Conservation (phyloP, 1,284 basidiomycete genomes). For the Leccinum subatratum region DNA sequence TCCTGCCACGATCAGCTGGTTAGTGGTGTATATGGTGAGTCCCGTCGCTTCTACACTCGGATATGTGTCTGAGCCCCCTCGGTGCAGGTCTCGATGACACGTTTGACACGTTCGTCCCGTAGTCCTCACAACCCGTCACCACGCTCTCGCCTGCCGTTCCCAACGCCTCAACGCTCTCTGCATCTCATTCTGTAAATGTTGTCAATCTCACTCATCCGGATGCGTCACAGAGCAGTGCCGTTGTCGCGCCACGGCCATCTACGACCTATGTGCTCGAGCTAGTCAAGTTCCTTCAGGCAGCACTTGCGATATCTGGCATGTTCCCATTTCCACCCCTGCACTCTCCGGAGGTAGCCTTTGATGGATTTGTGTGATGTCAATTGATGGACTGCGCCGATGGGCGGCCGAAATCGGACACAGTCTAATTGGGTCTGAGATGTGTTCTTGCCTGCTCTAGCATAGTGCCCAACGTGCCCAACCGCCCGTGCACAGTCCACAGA, state of each 20-base stretch:
- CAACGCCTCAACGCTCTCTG: constrained; percentile 15
- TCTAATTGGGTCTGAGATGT: constrained; percentile 58
- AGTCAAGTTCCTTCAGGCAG: constrained; percentile 66
- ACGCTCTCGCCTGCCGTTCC: constrained; percentile 28
- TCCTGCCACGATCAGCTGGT: no score
- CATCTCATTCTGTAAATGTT: constrained; percentile 19
- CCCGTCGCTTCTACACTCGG: no score
- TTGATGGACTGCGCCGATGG: constrained; percentile 67
- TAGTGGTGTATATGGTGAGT: no score
- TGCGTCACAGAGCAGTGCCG: constrained; percentile 14
- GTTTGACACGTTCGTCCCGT: no score
- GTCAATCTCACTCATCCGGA: constrained; percentile 13
- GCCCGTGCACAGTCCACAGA: constrained; percentile 54
- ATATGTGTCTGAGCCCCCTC: no score
- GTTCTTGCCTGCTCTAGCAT: constrained; percentile 16
- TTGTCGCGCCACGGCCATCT: constrained; percentile 12
- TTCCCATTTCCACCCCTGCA: constrained; percentile 35
- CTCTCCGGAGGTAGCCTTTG: constrained; percentile 32
- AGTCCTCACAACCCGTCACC: constrained; percentile 28
- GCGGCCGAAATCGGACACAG: constrained; percentile 58
- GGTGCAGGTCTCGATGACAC: no score
- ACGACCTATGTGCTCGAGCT: constrained; percentile 62
- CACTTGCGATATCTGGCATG: constrained; percentile 64
- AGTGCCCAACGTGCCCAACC: constrained; percentile 4
- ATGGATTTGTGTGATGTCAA: constrained; percentile 72